Base-by-base conservation (phyloP, 805 yeast species). In the Isabelozyma pseudorhagii region DNA sequence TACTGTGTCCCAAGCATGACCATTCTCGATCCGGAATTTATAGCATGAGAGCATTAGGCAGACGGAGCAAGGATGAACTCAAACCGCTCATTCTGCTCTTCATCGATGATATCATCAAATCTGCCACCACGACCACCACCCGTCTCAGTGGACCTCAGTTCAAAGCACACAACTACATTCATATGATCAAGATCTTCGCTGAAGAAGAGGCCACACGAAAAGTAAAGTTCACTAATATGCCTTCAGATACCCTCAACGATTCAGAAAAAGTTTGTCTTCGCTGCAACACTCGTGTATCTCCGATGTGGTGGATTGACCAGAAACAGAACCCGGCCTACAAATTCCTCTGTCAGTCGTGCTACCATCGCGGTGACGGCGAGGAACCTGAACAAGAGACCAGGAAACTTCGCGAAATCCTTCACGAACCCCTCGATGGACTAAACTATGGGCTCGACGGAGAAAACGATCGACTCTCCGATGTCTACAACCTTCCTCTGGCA, bases 1-100 rank as follows among this genome's bases (percentile, higher is more conserved):
- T 81, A 13, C 51, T 69, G 2, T 82, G 87, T 54, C 61, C 71
- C 0, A 55, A 60, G 3, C 84, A 81, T 59, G 54, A 52, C 5
- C 54, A 59, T 25, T 41, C 57, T 0, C 40, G 46, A 6, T 17
- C 54, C 7, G 52, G 53, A 3, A 52, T 74, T n/a, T 61, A 61
- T 43, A 45, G 60, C 1, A 50, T 75, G 46, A 54, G 72, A 36
- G 48, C 59, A 3, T 45, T 53, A 5, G 80, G 68, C n/a, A 71
- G 58, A 51, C 48, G 70, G 52, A 60, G 44, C 15, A 55, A 67
- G 52, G 69, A 68, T 38, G 68, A 60, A 25, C 17, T 44, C 8
- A 62, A 59, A 46, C 73, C 84, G 18, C 54, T 79, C 29, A 56
- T 79, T 10, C 69, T 64, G 50, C 56, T 71, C 38, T 79, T 68